Conservation (phyloP, 73 alveolate genomes). For the Urostyla sp. region DNA sequence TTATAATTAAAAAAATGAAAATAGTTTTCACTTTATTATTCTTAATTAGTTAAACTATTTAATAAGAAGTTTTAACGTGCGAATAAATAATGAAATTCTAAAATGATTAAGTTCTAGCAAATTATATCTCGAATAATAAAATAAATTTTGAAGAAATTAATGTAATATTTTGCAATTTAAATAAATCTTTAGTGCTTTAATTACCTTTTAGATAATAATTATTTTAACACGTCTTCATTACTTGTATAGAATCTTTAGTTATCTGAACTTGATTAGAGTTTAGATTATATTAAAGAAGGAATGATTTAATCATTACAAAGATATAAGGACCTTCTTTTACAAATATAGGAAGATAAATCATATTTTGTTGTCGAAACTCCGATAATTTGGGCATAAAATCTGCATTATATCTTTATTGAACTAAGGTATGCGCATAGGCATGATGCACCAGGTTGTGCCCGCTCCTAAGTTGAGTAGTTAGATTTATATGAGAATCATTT, state of each 20-base stretch:
- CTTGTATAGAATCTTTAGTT: background rate
- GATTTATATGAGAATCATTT: constrained; percentile 63
- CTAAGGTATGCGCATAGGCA: constrained; percentile 81
- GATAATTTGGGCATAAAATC: constrained; percentile 71
- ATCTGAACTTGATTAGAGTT: background rate
- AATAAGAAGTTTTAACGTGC: too few relatives aligned
- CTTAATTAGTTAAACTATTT: too few relatives aligned
- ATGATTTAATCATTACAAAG: constrained; percentile 4
- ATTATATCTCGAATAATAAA: background rate
- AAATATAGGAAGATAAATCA: constrained; percentile 3
- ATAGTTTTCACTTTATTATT: background rate
- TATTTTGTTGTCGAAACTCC: constrained; percentile 49
- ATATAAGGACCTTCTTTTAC: background rate
- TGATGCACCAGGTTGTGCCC: constrained; percentile 84
- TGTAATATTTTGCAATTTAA: background rate
- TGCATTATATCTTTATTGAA: constrained; percentile 70
- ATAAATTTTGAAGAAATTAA: background rate
- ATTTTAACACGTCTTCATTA: constrained; percentile 2
- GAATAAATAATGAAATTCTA: background rate
- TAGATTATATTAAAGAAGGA: constrained; percentile 23
- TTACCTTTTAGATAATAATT: constrained; percentile 14
- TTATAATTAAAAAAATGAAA: background rate
- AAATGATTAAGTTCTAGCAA: background rate
- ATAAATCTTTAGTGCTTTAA: background rate
- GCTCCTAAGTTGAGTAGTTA: constrained; percentile 65